These are phyloP conservation scores for Penicillium sp. DNA, from an alignment of 2,329 filamentous ascomycete species.

Conservation along the genomic window DNA sequence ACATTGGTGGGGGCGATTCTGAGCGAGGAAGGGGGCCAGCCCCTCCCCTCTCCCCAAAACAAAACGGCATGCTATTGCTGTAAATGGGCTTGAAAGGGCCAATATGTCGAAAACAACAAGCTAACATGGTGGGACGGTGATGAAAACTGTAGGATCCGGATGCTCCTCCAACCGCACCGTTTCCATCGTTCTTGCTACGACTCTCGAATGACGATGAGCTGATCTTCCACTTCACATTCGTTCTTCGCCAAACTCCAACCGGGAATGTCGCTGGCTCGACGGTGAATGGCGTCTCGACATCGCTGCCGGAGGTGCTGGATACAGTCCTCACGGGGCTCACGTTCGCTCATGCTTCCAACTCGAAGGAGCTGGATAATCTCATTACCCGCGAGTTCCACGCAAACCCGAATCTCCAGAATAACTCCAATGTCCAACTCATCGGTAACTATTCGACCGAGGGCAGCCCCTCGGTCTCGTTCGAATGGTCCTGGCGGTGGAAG, in stretches of 20 bases:
- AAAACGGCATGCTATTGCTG: too few species aligned
- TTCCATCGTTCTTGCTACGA: conserved; percentile 75
- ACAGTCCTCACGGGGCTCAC: conserved; percentile 83
- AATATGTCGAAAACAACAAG: too few species aligned
- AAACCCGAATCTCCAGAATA: conserved; percentile 95
- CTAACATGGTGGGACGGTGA: neutral
- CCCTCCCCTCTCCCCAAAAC: too few species aligned
- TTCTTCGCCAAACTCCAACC: conserved; percentile 56
- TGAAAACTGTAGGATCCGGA: conserved; percentile 66
- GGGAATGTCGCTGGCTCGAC: conserved; percentile 47
- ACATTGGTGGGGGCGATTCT: neutral
- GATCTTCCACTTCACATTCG: conserved; percentile 85
- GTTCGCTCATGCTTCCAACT: conserved; percentile 80
- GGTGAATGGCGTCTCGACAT: conserved; percentile 47
- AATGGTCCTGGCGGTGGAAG: conserved; percentile 97
- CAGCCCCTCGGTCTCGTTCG: conserved; percentile 76
- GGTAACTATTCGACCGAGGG: conserved; percentile 83
- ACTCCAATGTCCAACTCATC: conserved; percentile 90
- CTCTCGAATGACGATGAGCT: conserved; percentile 88
- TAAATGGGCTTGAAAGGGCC: too few species aligned
- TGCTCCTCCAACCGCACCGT: conserved; percentile 36
- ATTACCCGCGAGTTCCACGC: conserved; percentile 94
- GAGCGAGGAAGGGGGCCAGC: neutral
- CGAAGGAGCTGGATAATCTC: conserved; percentile 84
- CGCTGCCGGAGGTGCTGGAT: conserved; percentile 51